Evolutionary conservation across 257 asterid genomes (phyloP).

Genomic region (Forsythia suspensa): DNA sequence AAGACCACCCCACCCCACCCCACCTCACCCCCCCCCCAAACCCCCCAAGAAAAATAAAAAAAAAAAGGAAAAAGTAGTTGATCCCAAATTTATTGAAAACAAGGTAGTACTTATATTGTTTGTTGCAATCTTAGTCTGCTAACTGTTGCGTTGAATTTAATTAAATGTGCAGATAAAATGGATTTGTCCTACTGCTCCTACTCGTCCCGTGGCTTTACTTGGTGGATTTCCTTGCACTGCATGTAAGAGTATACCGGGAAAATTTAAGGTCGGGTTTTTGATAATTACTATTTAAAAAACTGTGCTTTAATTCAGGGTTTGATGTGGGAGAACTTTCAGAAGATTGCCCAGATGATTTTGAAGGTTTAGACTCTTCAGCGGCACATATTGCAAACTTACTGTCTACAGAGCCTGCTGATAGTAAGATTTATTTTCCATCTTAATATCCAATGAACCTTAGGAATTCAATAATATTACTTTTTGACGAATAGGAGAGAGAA

Average conservation of each 20-base stretch:
- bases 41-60: no score
- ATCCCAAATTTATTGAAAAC: not conserved
- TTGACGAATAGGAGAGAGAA: not conserved
- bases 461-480: not conserved
- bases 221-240: slow-evolving; percentile 99
- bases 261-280: not conserved
- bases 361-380: slow-evolving; percentile 90
- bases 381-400: slow-evolving; percentile 89
- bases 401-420: slow-evolving; percentile 93
- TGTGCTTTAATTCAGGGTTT: slow-evolving; percentile 59
- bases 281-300: not conserved
- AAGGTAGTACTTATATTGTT: not conserved
- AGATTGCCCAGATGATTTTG: slow-evolving; percentile 87
- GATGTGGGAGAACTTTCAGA: slow-evolving; percentile 95
- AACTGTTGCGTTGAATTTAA: not conserved
- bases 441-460: not conserved
- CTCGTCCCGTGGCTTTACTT: slow-evolving; percentile 89
- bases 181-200: slow-evolving; percentile 99
- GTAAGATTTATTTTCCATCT: slow-evolving; percentile 39
- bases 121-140: not conserved
- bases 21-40: no score
- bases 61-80: not conserved
- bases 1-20: not conserved
- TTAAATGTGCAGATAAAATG: slow-evolving; percentile 76
- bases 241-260: slow-evolving; percentile 48